phyloP scores from a whole-genome alignment of 2,329 filamentous ascomycete species.

The Cercospora beticola region DNA sequence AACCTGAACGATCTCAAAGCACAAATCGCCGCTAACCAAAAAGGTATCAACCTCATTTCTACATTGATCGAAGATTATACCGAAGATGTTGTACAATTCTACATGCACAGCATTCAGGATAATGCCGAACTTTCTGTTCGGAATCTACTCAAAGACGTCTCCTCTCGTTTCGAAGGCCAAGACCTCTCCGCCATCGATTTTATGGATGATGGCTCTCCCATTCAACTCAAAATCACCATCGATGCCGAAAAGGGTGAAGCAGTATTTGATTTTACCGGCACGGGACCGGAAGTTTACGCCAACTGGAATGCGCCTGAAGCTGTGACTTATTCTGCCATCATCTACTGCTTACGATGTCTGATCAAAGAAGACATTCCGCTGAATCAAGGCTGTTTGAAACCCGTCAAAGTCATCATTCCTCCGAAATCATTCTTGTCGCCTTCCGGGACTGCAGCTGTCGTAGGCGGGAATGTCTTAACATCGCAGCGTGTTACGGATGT shows the following conservation, averaged over 20 bases:
- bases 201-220: constrained; percentile 84
- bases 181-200: constrained; percentile 75
- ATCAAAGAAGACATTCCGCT: constrained; percentile 80
- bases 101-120: constrained; percentile 79
- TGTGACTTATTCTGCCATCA: constrained; percentile 79
- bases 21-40: constrained; percentile 82
- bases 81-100: constrained; percentile 73
- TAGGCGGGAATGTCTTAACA: constrained; percentile 80
- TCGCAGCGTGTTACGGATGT: constrained; percentile 78
- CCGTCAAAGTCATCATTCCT: constrained; percentile 73
- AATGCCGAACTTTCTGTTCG: constrained; percentile 77
- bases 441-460: constrained; percentile 73
- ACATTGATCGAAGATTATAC: constrained; percentile 75
- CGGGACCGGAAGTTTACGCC: constrained; percentile 64
- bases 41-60: constrained; percentile 76
- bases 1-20: constrained; percentile 86
- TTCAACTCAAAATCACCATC: constrained; percentile 72
- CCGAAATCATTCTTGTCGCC: constrained; percentile 72
- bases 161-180: constrained; percentile 65
- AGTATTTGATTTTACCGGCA: constrained; percentile 75
- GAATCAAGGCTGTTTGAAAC: constrained; percentile 80
- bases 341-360: constrained; percentile 77
- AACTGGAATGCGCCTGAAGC: constrained; percentile 81
- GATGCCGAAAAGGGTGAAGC: constrained; percentile 72
- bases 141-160: constrained; percentile 69